Evolutionary conservation across 1,284 basidiomycete species (phyloP), one percentile per base, ranked within the genome.

Genomic region (Sanguinoderma infundibulare): DNA sequence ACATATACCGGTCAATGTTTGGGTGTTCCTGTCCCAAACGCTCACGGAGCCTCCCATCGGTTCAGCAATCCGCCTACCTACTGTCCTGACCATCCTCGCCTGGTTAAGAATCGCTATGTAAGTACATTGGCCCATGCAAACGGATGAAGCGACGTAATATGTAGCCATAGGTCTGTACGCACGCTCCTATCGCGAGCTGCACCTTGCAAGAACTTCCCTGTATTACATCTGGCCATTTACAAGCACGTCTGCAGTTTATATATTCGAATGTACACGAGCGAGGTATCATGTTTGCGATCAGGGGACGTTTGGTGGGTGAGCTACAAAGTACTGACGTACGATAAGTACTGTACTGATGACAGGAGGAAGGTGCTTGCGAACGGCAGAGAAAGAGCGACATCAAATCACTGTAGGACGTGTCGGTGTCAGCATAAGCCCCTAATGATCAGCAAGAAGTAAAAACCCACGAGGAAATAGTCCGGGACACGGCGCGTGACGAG

Each of bases 401-500:
- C 62, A 57, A 55, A 72, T 73, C 67, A 74, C 72, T 73, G 28
- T 20, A 34, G 52, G 20, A 26, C 7, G 34, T 35, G 9, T 17
- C 17, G 34, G n/a, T 7, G 46, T 59, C 4, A 64, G 65, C 52
- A 35, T 7, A 10, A 12, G 8, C 49, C 52, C 39, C 15, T 34
- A 22, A 20, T 24, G 22, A 36, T 26, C 30, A 30, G 26, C 17
- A 7, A 58, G 32, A 22, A 40, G 28, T 7, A 32, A 34, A 30
- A 17, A 47, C 84, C 73, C 70, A 97, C 94, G 73, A 94, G 84
- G 86, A 94, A 94, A 81, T 97, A 96, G 83, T 99, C 98, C 74
- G 97, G 98, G 76, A 98, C 97, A 78, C 97, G 92, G 78, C 97
- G 89, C 73, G 96, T 96, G 66, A 99, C 97, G 61, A 99, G 87